A percentile compares a stretch with the other conserved stretches of the same genome.
Conservation (phyloP, 805 yeast genomes). For the Huiozyma sinensis region DNA sequence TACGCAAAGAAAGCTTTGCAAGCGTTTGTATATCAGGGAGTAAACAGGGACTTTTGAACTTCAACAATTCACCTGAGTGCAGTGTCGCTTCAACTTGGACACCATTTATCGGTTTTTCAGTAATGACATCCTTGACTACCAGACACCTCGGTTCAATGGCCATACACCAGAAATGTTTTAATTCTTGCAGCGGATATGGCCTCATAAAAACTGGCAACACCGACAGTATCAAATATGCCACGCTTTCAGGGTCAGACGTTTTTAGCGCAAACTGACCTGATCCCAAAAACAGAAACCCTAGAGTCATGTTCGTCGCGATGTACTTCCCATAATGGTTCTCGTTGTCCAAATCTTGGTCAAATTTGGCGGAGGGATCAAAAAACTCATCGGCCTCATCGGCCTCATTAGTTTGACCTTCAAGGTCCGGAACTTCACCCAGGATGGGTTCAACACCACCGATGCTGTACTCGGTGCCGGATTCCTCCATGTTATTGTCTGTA, state of each 20-base stretch:
- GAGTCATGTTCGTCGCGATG: slow-evolving; percentile 67
- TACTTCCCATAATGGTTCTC: slow-evolving; percentile 52
- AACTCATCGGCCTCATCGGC: slow-evolving; percentile 4
- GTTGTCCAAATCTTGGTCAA: slow-evolving; percentile 11
- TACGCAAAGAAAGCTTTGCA: slow-evolving; percentile 34
- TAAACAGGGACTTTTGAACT: slow-evolving; percentile 53
- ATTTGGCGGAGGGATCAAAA: background rate
- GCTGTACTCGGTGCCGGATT: background rate
- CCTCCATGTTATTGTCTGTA: background rate
- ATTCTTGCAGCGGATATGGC: slow-evolving; percentile 61
- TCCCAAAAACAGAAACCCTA: slow-evolving; percentile 83
- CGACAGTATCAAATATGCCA: slow-evolving; percentile 46
- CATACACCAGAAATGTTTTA: slow-evolving; percentile 84
- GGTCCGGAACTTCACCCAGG: background rate
- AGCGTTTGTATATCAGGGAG: slow-evolving; percentile 51
- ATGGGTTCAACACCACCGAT: background rate
- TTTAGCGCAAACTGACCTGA: slow-evolving; percentile 85
- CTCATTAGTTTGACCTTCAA: slow-evolving; percentile 1
- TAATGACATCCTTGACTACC: slow-evolving; percentile 59
- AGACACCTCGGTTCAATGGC: slow-evolving; percentile 74
- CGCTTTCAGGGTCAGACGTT: slow-evolving; percentile 37
- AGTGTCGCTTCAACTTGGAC: slow-evolving; percentile 31
- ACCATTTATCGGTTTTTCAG: slow-evolving; percentile 41
- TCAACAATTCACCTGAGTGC: slow-evolving; percentile 29
- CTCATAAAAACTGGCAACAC: slow-evolving; percentile 46